These are phyloP conservation scores for Globisporangium emineosum DNA, from an alignment of 352 stramenopile genomes.

Conservation along the genomic window DNA sequence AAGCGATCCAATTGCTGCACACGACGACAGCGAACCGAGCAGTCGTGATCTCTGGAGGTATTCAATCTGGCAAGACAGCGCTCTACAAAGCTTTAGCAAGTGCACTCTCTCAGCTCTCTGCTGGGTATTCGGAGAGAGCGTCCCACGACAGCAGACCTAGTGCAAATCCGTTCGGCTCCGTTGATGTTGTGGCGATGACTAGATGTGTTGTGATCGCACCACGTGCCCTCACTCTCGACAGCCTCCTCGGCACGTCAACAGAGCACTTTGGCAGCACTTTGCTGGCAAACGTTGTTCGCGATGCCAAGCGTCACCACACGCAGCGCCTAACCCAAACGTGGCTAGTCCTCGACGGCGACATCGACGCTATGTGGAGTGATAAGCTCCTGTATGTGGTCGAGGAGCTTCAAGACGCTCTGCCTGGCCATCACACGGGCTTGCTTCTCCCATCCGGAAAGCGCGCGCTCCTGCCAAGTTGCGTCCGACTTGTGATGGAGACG, in stretches of 20 bases:
- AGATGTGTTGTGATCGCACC: constrained; percentile 40
- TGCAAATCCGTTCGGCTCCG: background rate
- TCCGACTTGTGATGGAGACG: constrained; percentile 56
- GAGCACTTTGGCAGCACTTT: constrained; percentile 27
- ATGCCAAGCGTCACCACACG: constrained; percentile 34
- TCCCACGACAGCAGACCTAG: background rate
- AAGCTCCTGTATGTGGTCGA: constrained; percentile 36
- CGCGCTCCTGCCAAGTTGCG: constrained; percentile 28
- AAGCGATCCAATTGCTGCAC: constrained; percentile 47
- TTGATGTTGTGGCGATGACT: constrained; percentile 9
- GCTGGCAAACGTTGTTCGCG: constrained; percentile 37
- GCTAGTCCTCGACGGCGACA: constrained; percentile 65
- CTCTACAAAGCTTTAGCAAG: constrained; percentile 39
- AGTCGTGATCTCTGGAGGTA: constrained; percentile 39
- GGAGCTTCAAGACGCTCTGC: constrained; percentile 18
- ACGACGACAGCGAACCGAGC: constrained; percentile 22
- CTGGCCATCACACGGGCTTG: constrained; percentile 26
- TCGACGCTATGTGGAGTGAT: constrained; percentile 44
- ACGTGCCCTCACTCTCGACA: constrained; percentile 30
- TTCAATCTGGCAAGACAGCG: constrained; percentile 52
- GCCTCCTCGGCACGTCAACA: constrained; percentile 27
- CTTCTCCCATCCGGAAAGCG: constrained; percentile 35
- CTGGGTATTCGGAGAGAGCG: background rate
- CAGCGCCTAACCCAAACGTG: constrained; percentile 37
- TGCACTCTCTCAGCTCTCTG: constrained; percentile 22